A percentile compares a stretch with the other conserved stretches of the same genome.
Conservation (phyloP, 495 filamentous ascomycete genomes). For the Aspergillus taichungensis region DNA sequence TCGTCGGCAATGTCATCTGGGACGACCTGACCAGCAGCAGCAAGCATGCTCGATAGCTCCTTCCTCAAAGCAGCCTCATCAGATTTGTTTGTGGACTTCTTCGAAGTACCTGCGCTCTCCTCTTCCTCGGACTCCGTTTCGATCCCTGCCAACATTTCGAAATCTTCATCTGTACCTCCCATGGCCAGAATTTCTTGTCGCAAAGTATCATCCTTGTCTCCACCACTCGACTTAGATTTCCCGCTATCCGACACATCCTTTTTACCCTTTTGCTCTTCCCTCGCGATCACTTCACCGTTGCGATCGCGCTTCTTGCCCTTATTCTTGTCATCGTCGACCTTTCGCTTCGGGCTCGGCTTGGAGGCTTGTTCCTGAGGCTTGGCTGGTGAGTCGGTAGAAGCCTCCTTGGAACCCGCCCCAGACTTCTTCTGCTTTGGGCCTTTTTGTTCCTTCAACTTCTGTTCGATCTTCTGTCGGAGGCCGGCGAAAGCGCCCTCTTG, state of each 20-base stretch:
- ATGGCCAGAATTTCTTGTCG: conserved; percentile 67
- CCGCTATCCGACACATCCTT: background rate
- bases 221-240: conserved; percentile 14
- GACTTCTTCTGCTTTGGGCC: conserved; percentile 38
- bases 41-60: conserved; percentile 35
- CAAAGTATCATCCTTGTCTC: conserved; percentile 31
- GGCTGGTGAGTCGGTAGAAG: conserved; percentile 13
- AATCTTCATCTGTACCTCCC: conserved; percentile 69
- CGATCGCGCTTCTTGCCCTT: conserved; percentile 41
- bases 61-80: conserved; percentile 33
- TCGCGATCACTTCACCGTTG: conserved; percentile 42
- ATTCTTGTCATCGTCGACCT: conserved; percentile 31
- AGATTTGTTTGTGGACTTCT: conserved; percentile 17
- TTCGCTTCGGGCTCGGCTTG: conserved; percentile 22
- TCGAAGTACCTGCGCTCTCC: conserved; percentile 15
- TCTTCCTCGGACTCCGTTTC: conserved; percentile 56
- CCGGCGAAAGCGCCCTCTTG: conserved; percentile 53
- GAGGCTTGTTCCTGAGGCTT: conserved; percentile 20
- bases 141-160: conserved; percentile 53
- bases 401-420: conserved; percentile 14
- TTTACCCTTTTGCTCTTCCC: conserved; percentile 19
- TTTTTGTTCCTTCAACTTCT: conserved; percentile 38
- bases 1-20: conserved; percentile 35
- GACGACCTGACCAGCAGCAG: conserved; percentile 35
- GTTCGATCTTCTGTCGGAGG: conserved; percentile 57